Percentiles rank a stretch among this genome's conserved stretches.
phyloP scores from a whole-genome alignment of 163 green algal genomes.

The Chlamydomonas reinhardtii region DNA sequence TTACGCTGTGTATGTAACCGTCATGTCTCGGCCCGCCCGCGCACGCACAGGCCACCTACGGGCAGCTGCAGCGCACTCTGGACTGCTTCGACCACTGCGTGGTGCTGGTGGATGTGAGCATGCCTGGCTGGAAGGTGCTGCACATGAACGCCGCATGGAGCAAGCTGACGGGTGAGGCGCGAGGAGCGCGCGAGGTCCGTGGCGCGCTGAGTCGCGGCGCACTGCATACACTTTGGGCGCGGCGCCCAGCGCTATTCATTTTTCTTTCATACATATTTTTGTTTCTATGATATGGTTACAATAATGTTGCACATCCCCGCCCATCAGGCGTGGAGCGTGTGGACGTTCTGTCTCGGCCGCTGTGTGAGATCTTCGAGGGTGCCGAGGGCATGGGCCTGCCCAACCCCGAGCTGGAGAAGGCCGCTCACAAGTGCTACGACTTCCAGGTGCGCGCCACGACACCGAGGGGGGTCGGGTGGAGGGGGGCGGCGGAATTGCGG shows the following conservation, averaged over 20 bases:
- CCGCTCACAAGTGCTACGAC: slow-evolving; percentile 34
- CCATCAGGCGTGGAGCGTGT: slow-evolving; percentile 41
- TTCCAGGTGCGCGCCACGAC: slow-evolving; percentile 50
- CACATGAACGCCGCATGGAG: slow-evolving; percentile 56
- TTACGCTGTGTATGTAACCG: too few relatives aligned
- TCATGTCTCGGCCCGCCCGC: too few relatives aligned
- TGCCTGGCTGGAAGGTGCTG: slow-evolving; percentile 53
- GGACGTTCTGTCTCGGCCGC: slow-evolving; percentile 11
- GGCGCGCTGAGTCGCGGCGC: too few relatives aligned
- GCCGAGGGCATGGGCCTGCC: slow-evolving; percentile 40
- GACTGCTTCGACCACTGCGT: slow-evolving; percentile 66
- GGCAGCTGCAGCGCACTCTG: slow-evolving; percentile 60
- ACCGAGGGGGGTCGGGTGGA: too few relatives aligned
- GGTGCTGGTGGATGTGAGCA: slow-evolving; percentile 60
- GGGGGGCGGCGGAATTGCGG: too few relatives aligned
- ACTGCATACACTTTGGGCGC: too few relatives aligned
- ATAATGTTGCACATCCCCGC: too few relatives aligned
- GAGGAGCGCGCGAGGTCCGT: not conserved
- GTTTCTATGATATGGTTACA: too few relatives aligned
- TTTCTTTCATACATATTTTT: too few relatives aligned
- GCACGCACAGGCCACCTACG: slow-evolving; percentile 32
- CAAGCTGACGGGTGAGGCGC: slow-evolving; percentile 59
- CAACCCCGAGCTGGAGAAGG: slow-evolving; percentile 29
- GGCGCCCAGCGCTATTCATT: too few relatives aligned
- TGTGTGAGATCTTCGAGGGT: slow-evolving; percentile 47